Evolutionary conservation across 768 basidiomycete genomes (phyloP).

Genomic region (Leucocoprinus leucothites): DNA sequence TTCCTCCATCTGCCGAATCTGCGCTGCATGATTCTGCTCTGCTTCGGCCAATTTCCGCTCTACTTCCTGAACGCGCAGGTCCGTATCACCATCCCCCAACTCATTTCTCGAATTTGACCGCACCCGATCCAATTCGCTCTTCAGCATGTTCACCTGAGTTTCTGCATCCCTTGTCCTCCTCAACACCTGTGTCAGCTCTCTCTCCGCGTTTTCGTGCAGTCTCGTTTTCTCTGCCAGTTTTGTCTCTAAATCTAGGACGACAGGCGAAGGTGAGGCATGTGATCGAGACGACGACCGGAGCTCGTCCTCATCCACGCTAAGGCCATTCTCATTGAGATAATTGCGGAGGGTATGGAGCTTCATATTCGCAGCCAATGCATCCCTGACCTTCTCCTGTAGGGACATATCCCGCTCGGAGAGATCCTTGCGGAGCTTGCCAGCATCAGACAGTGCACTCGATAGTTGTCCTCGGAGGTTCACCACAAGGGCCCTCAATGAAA

Average conservation of each 20-base stretch:
- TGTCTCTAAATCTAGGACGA: constrained; percentile 71
- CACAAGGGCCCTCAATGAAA: constrained; percentile 68
- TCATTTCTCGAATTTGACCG: constrained; percentile 35
- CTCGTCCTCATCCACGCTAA: constrained; percentile 74
- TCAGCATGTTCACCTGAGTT: constrained; percentile 59
- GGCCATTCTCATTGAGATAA: constrained; percentile 86
- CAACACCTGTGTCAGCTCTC: constrained; percentile 64
- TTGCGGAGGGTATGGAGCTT: constrained; percentile 79
- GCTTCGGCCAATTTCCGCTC: constrained; percentile 79
- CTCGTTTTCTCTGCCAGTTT: constrained; percentile 72
- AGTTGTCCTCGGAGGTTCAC: constrained; percentile 72
- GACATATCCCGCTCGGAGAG: constrained; percentile 62
- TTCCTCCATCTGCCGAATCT: constrained; percentile 86
- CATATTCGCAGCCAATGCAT: constrained; percentile 65
- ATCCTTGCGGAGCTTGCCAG: constrained; percentile 68
- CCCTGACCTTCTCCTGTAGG: constrained; percentile 59
- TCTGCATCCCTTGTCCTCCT: constrained; percentile 76
- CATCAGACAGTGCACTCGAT: constrained; percentile 63
- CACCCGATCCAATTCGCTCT: constrained; percentile 63
- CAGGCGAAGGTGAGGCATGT: constrained; percentile 36
- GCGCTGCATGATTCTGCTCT: constrained; percentile 72
- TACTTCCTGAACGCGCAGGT: constrained; percentile 52
- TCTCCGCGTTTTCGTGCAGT: constrained; percentile 70
- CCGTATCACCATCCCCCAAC: constrained; percentile 23
- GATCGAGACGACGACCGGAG: constrained; percentile 40